Evolutionary conservation across 2,329 filamentous ascomycete species (phyloP).

Genomic region (Sphaerulina vaccinii): DNA sequence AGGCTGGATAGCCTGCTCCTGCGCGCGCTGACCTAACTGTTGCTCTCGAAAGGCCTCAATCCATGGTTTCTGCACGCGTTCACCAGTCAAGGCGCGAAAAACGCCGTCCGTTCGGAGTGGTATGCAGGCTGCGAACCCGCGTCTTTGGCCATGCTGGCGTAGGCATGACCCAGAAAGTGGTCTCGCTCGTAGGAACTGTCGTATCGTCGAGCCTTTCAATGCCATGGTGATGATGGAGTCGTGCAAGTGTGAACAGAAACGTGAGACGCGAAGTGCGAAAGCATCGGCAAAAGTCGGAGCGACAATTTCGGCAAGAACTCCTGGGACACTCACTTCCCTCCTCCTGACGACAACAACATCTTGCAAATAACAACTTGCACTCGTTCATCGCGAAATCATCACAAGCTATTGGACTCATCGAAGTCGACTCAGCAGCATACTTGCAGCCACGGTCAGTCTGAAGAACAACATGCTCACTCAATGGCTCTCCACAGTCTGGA

Average conservation of each 20-base stretch:
- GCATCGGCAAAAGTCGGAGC: background rate
- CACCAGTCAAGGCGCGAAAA: constrained; percentile 58
- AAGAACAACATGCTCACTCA: constrained; percentile 4
- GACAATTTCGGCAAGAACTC: background rate
- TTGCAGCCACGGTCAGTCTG: background rate
- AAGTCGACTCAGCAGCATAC: too few species aligned
- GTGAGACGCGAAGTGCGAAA: background rate
- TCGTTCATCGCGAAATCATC: background rate
- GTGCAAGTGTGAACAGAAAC: background rate
- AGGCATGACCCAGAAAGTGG: background rate
- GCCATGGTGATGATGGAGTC: background rate
- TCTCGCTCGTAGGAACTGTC: background rate
- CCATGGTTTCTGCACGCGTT: constrained; percentile 66
- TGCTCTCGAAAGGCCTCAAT: constrained; percentile 62
- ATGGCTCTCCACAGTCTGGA: constrained; percentile 12
- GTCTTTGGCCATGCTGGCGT: background rate
- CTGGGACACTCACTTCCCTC: background rate
- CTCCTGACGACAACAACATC: background rate
- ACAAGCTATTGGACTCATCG: background rate
- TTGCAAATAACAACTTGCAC: background rate
- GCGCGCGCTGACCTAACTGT: constrained; percentile 40
- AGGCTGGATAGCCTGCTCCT: constrained; percentile 34
- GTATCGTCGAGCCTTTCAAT: background rate
- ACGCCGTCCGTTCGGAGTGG: constrained; percentile 54
- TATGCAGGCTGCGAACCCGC: constrained; percentile 22